Evolutionary conservation across 1,284 basidiomycete species (phyloP), one percentile per base, ranked within the genome.

Genomic region (Anthracocystis setariae): DNA sequence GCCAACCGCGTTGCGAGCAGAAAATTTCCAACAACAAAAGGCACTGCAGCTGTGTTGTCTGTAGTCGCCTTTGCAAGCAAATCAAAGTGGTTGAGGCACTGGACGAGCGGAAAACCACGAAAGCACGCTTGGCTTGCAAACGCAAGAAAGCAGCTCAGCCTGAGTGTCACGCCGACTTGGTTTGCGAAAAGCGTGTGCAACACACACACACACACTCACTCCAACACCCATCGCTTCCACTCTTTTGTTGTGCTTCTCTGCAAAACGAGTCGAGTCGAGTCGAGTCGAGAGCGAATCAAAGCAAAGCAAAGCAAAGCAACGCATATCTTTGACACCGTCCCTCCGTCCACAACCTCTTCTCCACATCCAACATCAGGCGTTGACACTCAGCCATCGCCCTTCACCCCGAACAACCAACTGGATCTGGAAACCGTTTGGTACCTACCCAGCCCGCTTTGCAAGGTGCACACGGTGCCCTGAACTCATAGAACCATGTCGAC

Each of bases 401-500:
- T n/a, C n/a, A n/a, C n/a, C n/a, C n/a, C n/a, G n/a, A n/a, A n/a
- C n/a, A n/a, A n/a, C n/a, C n/a, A n/a, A n/a, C n/a, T n/a, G n/a
- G n/a, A n/a, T n/a, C n/a, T n/a, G n/a, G n/a, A n/a, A n/a, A n/a
- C n/a, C n/a, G n/a, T n/a, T n/a, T n/a, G n/a, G n/a, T n/a, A n/a
- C n/a, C n/a, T n/a, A n/a, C n/a, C n/a, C n/a, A n/a, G n/a, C n/a
- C n/a, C n/a, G n/a, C n/a, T n/a, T n/a, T n/a, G n/a, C n/a, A n/a
- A n/a, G n/a, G n/a, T n/a, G n/a, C n/a, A n/a, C n/a, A n/a, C n/a
- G 12, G 21, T 42, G 24, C 5, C 21, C 20, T 29, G 38, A 35
- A 18, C 45, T 3, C 25, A 21, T 37, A 18, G 15, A 57, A 64
- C 33, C 24, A 72, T 72, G 69, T 66, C 69, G 21, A 72, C 69